Percentiles rank a stretch among this genome's conserved stretches.
Conservation (phyloP, 139 green algal species). For the Astrephomene gubernaculifera region DNA sequence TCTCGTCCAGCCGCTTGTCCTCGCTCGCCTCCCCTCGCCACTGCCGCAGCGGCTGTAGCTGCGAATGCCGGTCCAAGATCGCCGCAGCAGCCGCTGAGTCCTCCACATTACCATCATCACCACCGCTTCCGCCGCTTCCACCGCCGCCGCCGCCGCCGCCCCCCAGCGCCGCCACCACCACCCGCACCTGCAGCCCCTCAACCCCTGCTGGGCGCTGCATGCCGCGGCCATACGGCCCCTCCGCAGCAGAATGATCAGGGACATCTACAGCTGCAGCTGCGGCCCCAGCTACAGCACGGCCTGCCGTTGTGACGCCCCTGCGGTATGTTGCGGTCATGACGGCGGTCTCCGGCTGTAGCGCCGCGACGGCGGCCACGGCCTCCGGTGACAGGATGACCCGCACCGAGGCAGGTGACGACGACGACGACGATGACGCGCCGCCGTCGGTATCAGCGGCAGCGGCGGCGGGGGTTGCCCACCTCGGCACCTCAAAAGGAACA, state of each 20-base stretch:
- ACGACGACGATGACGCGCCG: not conserved
- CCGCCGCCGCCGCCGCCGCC: slow-evolving; percentile 10
- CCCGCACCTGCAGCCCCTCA: not conserved
- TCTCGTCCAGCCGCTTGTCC: too few species aligned
- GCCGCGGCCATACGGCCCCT: too few species aligned
- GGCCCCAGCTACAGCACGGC: not conserved
- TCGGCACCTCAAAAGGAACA: too few species aligned
- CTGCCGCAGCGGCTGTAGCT: slow-evolving; percentile 2
- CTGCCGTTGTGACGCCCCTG: not conserved
- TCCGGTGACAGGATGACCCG: not conserved
- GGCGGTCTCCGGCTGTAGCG: not conserved
- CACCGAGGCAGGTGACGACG: not conserved
- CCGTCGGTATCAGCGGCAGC: not conserved
- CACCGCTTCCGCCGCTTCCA: not conserved
- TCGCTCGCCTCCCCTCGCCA: not conserved
- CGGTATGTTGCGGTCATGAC: not conserved
- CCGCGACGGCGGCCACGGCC: not conserved
- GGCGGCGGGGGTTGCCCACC: not conserved
- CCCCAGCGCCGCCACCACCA: slow-evolving; percentile 2
- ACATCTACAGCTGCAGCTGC: not conserved
- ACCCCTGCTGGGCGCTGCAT: too few species aligned
- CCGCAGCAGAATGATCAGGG: not conserved
- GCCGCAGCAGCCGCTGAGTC: not conserved
- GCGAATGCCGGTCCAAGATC: not conserved
- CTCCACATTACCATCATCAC: too few species aligned